Evolutionary conservation across 306 rosid genomes (phyloP), one percentile per base, ranked within the genome.

Genomic region (Malus sieversii): DNA sequence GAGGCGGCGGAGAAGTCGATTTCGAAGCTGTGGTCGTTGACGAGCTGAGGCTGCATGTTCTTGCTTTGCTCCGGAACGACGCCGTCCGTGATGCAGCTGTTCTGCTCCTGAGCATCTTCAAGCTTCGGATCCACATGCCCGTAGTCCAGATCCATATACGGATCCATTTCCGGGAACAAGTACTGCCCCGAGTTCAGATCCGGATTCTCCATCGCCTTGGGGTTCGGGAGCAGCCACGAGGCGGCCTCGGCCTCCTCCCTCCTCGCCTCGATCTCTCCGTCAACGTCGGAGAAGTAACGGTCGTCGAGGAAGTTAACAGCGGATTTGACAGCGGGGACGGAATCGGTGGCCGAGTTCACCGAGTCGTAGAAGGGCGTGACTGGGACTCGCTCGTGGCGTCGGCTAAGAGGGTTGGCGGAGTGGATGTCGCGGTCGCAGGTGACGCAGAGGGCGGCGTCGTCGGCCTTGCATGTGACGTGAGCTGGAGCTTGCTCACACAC

Each of bases 401-500:
- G 82, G 46, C 97, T 96, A 74, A 95, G 98, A 1, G 98, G 97
- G 27, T 95, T 95, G 3, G 95, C 98, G 3, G 97, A 86, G 87
- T 95, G 98, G 82, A 95, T 92, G 66, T 95, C 97, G 20, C 78
- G 97, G 84, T 95, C 98, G 79, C 98, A 95, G 15, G 89, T 66
- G 72, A 89, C 75, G 82, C 98, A 95, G 80, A 95, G 97, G 1
- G 90, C 82, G 20, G 98, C 98, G 71, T 91, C 96, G 76, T 95
- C 98, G 18, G 98, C 98, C 84, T 95, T 92, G 87, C 98, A 95
- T 46, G 91, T 92, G 70, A 95, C 92, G 78, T 90, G 91, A 3
- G 93, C 97, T 0, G 98, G 98, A 0, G 96, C 97, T 44, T 92
- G 98, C 77, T 95, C 97, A 77, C 97, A 92, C 46, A 90, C 99